These are phyloP conservation scores for Manihot esculenta DNA, from an alignment of 441 rosid genomes.

Conservation along the genomic window DNA sequence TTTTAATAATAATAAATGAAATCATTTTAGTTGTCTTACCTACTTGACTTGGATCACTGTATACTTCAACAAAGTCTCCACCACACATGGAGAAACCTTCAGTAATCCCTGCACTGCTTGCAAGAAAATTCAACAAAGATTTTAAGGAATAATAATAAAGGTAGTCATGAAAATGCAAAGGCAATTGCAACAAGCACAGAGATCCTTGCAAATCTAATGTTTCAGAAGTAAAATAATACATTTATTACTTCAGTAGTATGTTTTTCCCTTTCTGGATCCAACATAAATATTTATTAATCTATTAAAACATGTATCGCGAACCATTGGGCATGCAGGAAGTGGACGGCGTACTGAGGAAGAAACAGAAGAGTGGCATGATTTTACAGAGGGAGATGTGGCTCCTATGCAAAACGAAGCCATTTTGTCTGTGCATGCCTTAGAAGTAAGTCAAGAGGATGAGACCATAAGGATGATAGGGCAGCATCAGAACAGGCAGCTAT, in stretches of 20 bases:
- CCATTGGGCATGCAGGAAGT: too few relatives aligned
- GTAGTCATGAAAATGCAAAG: not conserved
- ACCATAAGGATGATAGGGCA: too few relatives aligned
- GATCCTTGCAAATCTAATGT: not conserved
- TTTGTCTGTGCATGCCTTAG: too few relatives aligned
- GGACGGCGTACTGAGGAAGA: too few relatives aligned
- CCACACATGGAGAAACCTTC: constrained; percentile 99
- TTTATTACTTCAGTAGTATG: not conserved
- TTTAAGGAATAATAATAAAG: constrained; percentile 10
- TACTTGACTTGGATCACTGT: constrained; percentile 71
- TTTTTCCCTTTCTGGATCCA: constrained; percentile 4
- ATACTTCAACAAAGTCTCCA: constrained; percentile 98
- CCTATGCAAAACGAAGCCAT: too few relatives aligned
- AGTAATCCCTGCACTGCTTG: constrained; percentile 93
- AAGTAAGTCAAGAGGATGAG: too few relatives aligned
- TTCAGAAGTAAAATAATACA: not conserved
- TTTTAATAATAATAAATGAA: constrained; percentile 13
- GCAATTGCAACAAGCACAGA: not conserved
- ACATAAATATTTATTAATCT: not conserved
- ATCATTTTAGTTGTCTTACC: constrained; percentile 46
- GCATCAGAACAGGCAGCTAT: too few relatives aligned
- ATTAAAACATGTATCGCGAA: too few relatives aligned
- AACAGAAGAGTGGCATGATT: too few relatives aligned
- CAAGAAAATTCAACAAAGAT: constrained; percentile 20
- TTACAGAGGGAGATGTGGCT: too few relatives aligned